Evolutionary conservation across 192 early-diverging fungal genomes (phyloP).

Genomic region (Mortierella hygrophila): DNA sequence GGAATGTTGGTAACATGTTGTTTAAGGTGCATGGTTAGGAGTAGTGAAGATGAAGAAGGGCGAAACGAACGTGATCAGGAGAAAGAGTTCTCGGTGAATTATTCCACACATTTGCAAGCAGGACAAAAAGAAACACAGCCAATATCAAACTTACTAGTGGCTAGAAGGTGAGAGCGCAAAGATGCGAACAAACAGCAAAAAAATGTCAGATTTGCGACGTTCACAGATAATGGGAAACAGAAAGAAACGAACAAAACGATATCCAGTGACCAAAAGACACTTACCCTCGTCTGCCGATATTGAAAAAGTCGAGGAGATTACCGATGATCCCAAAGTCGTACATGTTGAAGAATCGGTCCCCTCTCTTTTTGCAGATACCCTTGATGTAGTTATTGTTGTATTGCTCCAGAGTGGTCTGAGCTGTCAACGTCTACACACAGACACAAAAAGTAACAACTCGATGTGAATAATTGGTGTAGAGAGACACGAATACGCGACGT

Average conservation of each 20-base stretch:
- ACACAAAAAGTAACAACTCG: not conserved
- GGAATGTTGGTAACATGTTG: not conserved
- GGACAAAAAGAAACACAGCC: not conserved
- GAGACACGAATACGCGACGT: not conserved
- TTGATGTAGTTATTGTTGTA: constrained; percentile 67
- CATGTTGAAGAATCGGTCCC: constrained; percentile 50
- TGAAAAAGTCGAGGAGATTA: constrained; percentile 64
- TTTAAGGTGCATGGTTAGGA: not conserved
- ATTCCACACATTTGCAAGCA: not conserved
- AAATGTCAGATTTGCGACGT: not conserved
- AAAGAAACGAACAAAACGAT: not conserved
- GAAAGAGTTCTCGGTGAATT: not conserved
- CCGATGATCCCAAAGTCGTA: constrained; percentile 58
- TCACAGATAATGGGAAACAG: not conserved
- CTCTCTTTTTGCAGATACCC: constrained; percentile 52
- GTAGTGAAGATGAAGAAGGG: not conserved
- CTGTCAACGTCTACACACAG: constrained; percentile 57
- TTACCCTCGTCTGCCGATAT: constrained; percentile 61
- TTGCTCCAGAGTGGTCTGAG: constrained; percentile 69
- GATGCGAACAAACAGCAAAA: not conserved
- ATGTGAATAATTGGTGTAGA: not conserved
- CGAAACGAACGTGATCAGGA: not conserved
- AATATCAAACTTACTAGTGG: not conserved
- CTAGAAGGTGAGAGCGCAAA: not conserved
- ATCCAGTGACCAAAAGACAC: not conserved